Conservation (phyloP, 140 eudicot genomes). For the Flaveria floridana region DNA sequence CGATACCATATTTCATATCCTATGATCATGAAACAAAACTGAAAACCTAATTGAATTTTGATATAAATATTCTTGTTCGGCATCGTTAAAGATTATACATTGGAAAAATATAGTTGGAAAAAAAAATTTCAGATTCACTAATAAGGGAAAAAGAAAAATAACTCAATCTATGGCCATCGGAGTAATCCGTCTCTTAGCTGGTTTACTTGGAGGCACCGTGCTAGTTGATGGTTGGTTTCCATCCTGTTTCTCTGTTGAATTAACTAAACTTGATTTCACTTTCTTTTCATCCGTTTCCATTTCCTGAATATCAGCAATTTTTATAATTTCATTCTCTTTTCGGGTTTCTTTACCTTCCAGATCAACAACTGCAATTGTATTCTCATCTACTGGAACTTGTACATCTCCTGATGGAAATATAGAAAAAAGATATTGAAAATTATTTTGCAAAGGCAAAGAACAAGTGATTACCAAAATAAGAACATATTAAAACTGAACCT, state of each 20-base stretch:
- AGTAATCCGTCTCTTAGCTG: constrained; percentile 82
- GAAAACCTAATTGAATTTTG: background rate
- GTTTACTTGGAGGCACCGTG: constrained; percentile 47
- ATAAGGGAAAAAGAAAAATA: constrained; percentile 3
- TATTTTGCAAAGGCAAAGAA: background rate
- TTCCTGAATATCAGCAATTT: constrained; percentile 28
- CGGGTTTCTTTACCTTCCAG: constrained; percentile 29
- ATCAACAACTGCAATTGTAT: constrained; percentile 18
- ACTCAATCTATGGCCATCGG: constrained; percentile 79
- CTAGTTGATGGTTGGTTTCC: constrained; percentile 41
- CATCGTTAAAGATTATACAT: constrained; percentile 20
- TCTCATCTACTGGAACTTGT: constrained; percentile 29
- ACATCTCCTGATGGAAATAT: constrained; percentile 32
- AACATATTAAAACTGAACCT: constrained; percentile 45
- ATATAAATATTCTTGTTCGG: background rate
- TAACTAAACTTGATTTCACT: constrained; percentile 25
- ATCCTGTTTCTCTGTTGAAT: constrained; percentile 27
- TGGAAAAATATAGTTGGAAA: background rate
- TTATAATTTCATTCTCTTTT: constrained; percentile 17
- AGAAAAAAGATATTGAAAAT: background rate
- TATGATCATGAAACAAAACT: background rate
- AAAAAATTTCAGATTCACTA: background rate
- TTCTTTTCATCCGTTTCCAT: constrained; percentile 36
- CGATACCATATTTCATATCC: constrained; percentile 13
- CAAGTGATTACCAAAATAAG: background rate